Conservation (phyloP, 2,329 filamentous ascomycete genomes). For the Microdochium bolleyi region DNA sequence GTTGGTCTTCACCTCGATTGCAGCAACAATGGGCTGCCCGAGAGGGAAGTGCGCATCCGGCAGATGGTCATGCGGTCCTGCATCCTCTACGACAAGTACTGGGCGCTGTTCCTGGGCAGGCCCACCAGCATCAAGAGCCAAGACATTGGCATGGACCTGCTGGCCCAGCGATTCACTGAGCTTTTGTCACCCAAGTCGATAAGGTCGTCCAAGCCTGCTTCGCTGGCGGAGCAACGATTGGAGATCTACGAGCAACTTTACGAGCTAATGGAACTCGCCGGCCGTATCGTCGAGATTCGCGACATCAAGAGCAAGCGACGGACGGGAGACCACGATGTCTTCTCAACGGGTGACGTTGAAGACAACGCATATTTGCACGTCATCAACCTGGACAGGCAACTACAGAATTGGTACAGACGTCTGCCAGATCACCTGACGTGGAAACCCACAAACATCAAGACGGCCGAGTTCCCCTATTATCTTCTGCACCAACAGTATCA, state of each 20-base stretch:
- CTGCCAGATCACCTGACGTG: conserved; percentile 38
- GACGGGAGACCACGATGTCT: conserved; percentile 19
- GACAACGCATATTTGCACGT: conserved; percentile 40
- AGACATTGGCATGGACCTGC: conserved; percentile 38
- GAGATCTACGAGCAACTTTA: conserved; percentile 43
- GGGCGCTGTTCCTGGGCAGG: conserved; percentile 45
- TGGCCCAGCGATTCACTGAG: conserved; percentile 35
- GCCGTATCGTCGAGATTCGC: conserved; percentile 38
- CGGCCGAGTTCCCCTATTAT: conserved; percentile 42
- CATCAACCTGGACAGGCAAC: conserved; percentile 41
- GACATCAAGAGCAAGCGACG: conserved; percentile 23
- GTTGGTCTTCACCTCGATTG: conserved; percentile 40
- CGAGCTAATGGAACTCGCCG: conserved; percentile 47
- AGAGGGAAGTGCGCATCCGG: conserved; percentile 37
- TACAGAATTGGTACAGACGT: conserved; percentile 45
- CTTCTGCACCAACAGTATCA: conserved; percentile 49
- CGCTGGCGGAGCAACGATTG: conserved; percentile 15
- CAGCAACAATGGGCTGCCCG: conserved; percentile 29
- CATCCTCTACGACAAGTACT: conserved; percentile 45
- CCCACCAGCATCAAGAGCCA: conserved; percentile 45
- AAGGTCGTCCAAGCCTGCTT: conserved; percentile 17
- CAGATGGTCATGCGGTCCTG: conserved; percentile 44
- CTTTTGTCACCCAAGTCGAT: conserved; percentile 27
- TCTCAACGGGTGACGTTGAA: conserved; percentile 23
- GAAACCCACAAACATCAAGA: conserved; percentile 42